Conservation (phyloP, 345 rosid genomes). For the Euphorbia tirucalli region DNA sequence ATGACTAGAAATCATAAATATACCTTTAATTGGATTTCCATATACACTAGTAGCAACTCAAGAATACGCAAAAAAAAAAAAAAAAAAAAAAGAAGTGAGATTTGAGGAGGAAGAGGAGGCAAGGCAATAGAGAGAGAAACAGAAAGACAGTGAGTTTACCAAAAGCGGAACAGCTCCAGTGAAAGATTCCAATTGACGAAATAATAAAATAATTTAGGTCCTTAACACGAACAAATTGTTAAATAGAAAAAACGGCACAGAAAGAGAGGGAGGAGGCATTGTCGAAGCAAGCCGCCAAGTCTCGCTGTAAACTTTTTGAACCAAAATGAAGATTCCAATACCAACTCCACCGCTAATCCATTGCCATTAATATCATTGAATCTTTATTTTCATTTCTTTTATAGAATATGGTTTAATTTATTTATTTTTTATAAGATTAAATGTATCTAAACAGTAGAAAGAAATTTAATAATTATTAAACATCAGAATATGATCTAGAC, state of each 20-base stretch:
- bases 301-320: background rate
- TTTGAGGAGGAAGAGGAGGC: background rate
- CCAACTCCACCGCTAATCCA: background rate
- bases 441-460: too few species aligned
- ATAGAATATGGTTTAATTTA: background rate
- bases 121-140: background rate
- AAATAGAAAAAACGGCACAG: background rate
- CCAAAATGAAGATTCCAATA: background rate
- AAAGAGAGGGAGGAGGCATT: background rate
- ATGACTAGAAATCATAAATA: background rate
- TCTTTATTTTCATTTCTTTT: too few species aligned
- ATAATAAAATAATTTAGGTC: background rate
- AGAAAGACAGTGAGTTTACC: background rate
- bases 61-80: background rate
- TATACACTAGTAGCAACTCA: background rate
- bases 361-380: background rate
- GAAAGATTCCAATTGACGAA: background rate
- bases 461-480: too few species aligned
- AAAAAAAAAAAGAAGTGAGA: background rate
- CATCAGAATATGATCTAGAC: background rate
- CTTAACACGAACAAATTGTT: background rate
- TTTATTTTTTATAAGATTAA: too few species aligned
- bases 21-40: constrained; percentile 20
- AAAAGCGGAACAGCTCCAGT: background rate
- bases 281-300: constrained; percentile 6